Base-by-base conservation (phyloP, 179 eudicot species). In the Carnegiea gigantea region DNA sequence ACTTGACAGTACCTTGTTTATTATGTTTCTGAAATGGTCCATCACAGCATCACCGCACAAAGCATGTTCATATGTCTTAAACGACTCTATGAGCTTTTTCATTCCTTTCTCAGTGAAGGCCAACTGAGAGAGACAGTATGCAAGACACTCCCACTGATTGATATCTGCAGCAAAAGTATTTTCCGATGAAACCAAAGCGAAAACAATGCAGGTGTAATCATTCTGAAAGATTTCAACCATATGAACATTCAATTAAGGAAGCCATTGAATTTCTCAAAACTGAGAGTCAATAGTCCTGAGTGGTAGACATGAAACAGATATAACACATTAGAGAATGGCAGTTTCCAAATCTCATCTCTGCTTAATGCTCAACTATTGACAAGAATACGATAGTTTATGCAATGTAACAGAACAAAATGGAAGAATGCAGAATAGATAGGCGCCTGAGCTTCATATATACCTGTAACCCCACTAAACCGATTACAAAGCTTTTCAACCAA, bases 111-210 rank as follows among this genome's bases (percentile, higher is more conserved):
- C 99, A 65, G 98, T 96, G 85, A 91, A 96, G 75, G 96, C 82
- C 86, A 96, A 89, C 91, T 94, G 99, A 84, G 99, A 94, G 40
- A 96, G 98, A 87, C 99, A 96, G 82, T 92, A 96, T 21, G 99
- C 94, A 74, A 93, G 91, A 83, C 89, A 89, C 87, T 96, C 97
- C 91, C 95, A 94, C 79, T 91, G 97, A 86, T 83, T 89, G 40
- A 59, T 48, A 87, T 96, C 99, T 96, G 97, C 87, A 86, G 23
- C 73, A 71, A 40, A 60, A 54, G 72, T 59, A 51, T 76, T 71
- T 21, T 15, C 28, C 53, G 54, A 81, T 74, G 64, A 73, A 13
- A 43, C 38, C 24, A 20, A 48, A 53, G 80, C 5, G 43, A 77
- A 20, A 54, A 49, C 10, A 48, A 51, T 33, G 77, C 33, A 76